These are phyloP conservation scores for Paecilomyces sp. DNA, from an alignment of 2,329 filamentous ascomycete species.

Conservation along the genomic window DNA sequence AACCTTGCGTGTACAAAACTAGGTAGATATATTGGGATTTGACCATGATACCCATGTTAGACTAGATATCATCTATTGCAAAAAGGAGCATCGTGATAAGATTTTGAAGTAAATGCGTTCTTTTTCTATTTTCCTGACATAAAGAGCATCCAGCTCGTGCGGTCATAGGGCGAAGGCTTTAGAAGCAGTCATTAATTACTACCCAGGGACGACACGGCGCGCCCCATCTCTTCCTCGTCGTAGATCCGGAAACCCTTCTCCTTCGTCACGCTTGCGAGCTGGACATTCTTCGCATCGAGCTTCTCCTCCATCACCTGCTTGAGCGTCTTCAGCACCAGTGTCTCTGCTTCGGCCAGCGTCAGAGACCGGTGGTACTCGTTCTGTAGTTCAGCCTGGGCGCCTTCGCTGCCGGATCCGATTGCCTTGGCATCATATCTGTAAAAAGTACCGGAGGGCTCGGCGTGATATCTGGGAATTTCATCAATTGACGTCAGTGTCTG, in stretches of 20 bases:
- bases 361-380: slow-evolving; percentile 99
- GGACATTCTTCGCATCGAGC: slow-evolving; percentile 96
- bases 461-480: slow-evolving; percentile 64
- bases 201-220: slow-evolving; percentile 68
- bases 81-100: neutral
- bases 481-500: neutral
- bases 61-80: neutral
- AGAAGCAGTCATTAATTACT: slow-evolving; percentile 31
- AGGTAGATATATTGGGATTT: slow-evolving; percentile 43
- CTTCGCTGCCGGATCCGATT: slow-evolving; percentile 94
- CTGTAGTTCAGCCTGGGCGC: slow-evolving; percentile 94
- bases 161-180: neutral
- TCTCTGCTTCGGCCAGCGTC: slow-evolving; percentile 87
- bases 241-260: slow-evolving; percentile 99
- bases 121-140: neutral
- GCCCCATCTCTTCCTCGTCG: slow-evolving; percentile 92
- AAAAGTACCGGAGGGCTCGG: slow-evolving; percentile 95
- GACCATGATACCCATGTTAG: neutral
- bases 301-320: slow-evolving; percentile 99
- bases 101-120: neutral
- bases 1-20: slow-evolving; percentile 94
- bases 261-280: slow-evolving; percentile 94
- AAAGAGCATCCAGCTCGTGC: neutral
- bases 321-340: slow-evolving; percentile 89
- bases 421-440: slow-evolving; percentile 99